Conservation (phyloP, 805 yeast genomes). For the Kodamaea leandrae region DNA sequence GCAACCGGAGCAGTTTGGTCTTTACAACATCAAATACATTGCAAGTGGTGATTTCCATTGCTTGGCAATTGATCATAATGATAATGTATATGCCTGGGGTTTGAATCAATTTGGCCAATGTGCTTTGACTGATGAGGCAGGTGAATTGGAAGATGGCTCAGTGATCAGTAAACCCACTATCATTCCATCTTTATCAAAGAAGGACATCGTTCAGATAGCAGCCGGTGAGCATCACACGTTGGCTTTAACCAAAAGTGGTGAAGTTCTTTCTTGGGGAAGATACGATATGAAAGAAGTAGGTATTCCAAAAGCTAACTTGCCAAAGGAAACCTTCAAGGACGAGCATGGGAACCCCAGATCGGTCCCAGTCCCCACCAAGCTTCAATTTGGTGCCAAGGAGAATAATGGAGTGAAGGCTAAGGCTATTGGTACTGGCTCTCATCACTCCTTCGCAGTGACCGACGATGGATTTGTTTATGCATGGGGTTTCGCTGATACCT, state of each 20-base stretch:
- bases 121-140: slow-evolving; percentile 60
- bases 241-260: slow-evolving; percentile 70
- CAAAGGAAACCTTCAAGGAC: slow-evolving; percentile 72
- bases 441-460: slow-evolving; percentile 85
- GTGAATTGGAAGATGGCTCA: slow-evolving; percentile 81
- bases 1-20: slow-evolving; percentile 81
- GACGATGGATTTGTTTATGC: slow-evolving; percentile 82
- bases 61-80: slow-evolving; percentile 79
- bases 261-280: slow-evolving; percentile 84
- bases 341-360: slow-evolving; percentile 78
- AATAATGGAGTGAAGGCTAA: slow-evolving; percentile 34
- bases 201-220: slow-evolving; percentile 57
- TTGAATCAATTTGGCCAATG: slow-evolving; percentile 96
- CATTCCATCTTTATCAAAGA: slow-evolving; percentile 60
- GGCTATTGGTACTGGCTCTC: slow-evolving; percentile 78
- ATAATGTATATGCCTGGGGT: slow-evolving; percentile 86
- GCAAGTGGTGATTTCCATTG: slow-evolving; percentile 96
- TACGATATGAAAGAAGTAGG: slow-evolving; percentile 94
- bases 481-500: slow-evolving; percentile 98
- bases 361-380: slow-evolving; percentile 78
- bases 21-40: slow-evolving; percentile 72
- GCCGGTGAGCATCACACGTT: slow-evolving; percentile 96
- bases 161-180: slow-evolving; percentile 74
- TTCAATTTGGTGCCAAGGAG: slow-evolving; percentile 35
- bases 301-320: slow-evolving; percentile 61